Percentiles rank a stretch among this genome's conserved stretches.
phyloP scores from a whole-genome alignment of 1,284 basidiomycete species.

The Puccinia polysora region DNA sequence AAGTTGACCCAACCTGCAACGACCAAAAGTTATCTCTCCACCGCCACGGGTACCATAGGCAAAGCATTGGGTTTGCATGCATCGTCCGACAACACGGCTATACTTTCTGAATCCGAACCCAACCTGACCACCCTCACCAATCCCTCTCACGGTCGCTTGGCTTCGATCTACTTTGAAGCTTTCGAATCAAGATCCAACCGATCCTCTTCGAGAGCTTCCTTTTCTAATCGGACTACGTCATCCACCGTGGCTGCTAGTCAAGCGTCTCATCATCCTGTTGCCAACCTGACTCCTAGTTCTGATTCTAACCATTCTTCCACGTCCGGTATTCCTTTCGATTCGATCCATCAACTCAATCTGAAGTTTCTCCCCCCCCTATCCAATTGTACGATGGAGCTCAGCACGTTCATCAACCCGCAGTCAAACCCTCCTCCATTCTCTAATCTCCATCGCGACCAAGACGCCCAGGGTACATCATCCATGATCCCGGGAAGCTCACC shows the following conservation, averaged over 20 bases:
- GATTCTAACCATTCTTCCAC: too few species aligned
- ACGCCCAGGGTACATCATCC: neutral
- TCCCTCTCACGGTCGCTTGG: slow-evolving; percentile 3
- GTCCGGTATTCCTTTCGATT: neutral
- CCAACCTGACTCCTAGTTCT: neutral
- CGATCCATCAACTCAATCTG: slow-evolving; percentile 7
- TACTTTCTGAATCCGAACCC: neutral
- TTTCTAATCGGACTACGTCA: neutral
- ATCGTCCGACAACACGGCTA: neutral
- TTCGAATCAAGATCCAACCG: neutral
- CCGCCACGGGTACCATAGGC: slow-evolving; percentile 3
- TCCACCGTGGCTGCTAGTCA: too few species aligned
- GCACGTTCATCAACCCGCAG: slow-evolving; percentile 23
- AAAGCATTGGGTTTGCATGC: slow-evolving; percentile 1
- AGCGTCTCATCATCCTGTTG: neutral
- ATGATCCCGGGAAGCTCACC: neutral
- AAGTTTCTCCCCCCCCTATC: slow-evolving; percentile 26
- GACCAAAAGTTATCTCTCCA: slow-evolving; percentile 37
- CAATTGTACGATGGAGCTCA: slow-evolving; percentile 36
- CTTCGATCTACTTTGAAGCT: neutral
- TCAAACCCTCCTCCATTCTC: slow-evolving; percentile 36
- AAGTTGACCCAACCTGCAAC: slow-evolving; percentile 18
- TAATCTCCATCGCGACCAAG: slow-evolving; percentile 6
- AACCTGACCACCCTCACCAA: slow-evolving; percentile 33
- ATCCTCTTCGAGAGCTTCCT: slow-evolving; percentile 5